A percentile compares a stretch with the other conserved stretches of the same genome.
Conservation (phyloP, 2,329 filamentous ascomycete species). For the Fusarium anthophilum region DNA sequence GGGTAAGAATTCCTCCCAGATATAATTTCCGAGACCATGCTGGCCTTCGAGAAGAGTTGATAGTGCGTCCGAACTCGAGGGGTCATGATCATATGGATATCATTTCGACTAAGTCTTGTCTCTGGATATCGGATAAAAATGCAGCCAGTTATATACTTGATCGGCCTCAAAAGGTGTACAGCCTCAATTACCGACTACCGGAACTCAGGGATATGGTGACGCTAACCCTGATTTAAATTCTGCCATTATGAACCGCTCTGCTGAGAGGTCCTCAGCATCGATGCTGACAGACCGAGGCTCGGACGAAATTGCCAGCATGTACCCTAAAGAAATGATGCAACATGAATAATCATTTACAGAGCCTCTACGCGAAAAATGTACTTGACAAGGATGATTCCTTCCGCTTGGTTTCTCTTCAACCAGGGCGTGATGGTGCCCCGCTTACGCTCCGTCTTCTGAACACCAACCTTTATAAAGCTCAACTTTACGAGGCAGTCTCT, state of each 20-base stretch:
- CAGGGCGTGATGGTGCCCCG: background rate
- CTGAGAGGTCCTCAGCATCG: background rate
- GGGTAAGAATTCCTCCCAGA: background rate
- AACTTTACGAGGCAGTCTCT: background rate
- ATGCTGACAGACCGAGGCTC: background rate
- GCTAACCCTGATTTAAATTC: background rate
- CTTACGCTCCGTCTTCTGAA: background rate
- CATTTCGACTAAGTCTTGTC: background rate
- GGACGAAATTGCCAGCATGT: fast-evolving
- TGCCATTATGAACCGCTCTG: background rate
- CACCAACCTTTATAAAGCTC: background rate
- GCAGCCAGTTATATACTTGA: too few species aligned
- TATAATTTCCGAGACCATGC: background rate
- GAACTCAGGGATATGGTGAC: background rate
- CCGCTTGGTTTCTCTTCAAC: background rate
- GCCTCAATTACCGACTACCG: too few species aligned
- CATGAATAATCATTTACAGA: background rate
- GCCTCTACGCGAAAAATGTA: background rate
- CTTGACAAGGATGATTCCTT: background rate
- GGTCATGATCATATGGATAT: fast-evolving
- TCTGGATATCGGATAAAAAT: too few species aligned
- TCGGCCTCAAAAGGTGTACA: too few species aligned
- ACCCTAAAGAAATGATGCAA: fast-evolving
- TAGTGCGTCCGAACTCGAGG: background rate
- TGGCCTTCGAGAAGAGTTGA: fast-evolving